Evolutionary conservation across 129 eudicot genomes (phyloP).

Genomic region (Heracleum sosnowskyi): DNA sequence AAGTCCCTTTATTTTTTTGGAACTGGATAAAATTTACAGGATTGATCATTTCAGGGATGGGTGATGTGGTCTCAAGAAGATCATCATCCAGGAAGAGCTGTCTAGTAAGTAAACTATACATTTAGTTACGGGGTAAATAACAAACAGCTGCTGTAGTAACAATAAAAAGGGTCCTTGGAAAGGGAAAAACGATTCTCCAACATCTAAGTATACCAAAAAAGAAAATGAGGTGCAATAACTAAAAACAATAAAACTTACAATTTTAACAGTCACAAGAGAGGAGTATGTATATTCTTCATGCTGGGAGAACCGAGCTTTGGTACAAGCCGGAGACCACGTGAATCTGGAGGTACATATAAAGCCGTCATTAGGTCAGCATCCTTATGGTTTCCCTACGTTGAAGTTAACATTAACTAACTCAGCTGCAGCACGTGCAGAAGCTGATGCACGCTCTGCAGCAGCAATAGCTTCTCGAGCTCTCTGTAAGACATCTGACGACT

Average conservation of each 20-base stretch:
- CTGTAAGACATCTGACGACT: conserved; percentile 57
- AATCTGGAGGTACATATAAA: background rate
- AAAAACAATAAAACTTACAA: background rate
- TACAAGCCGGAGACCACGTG: background rate
- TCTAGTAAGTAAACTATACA: background rate
- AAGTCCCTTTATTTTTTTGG: no score
- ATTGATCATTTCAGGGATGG: background rate
- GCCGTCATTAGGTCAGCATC: conserved; percentile 17
- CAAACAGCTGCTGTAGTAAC: background rate
- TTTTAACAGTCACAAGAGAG: background rate
- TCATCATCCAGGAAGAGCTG: background rate
- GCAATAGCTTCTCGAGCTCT: conserved; percentile 88
- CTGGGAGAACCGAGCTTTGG: background rate
- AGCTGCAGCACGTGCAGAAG: conserved; percentile 96
- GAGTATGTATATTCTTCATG: background rate
- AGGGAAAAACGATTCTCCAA: background rate
- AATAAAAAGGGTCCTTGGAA: background rate
- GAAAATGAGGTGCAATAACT: background rate
- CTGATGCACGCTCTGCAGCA: conserved; percentile 85
- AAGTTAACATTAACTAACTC: conserved; percentile 47
- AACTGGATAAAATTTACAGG: no score
- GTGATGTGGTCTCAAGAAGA: background rate
- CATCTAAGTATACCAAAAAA: background rate
- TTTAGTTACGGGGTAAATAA: background rate
- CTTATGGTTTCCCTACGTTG: conserved; percentile 22